Base-by-base conservation (phyloP, 768 basidiomycete genomes). In the Omphalotus guepiniiformis region DNA sequence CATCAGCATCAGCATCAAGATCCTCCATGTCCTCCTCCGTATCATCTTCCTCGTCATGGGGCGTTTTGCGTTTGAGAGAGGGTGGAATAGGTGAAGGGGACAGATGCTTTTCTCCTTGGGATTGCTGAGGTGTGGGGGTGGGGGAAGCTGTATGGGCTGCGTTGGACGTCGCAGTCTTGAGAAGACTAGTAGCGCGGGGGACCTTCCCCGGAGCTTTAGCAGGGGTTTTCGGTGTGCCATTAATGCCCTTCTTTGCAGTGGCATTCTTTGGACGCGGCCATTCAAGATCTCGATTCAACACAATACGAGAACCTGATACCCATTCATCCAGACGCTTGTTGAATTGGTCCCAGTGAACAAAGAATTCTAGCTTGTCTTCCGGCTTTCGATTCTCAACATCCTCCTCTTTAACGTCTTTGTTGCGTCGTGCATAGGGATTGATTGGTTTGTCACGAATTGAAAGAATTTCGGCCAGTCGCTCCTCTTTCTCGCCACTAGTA, bases 321-420 rank as follows among this genome's bases (percentile, higher is more conserved):
- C 96, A 99, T 46, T 96, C 96, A 62, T 99, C 96, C 32, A 98
- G 74, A 53, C 96, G 93, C 65, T 99, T 99, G 74, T 99, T 99
- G 78, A 97, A 98, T 54, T 91, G 83, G 57, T 97, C 93, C 85
- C 95, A 99, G 61, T 99, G 96, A 16, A 98, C 92, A 60, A 98
- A 99, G 73, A 83, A 98, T 65, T 98, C 94, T 64, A 81, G 79
- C 57, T 87, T 83, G 63, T 93, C 90, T 58, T 85, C 85, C 7
- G 80, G 77, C 48, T 77, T 77, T 30, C 71, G 55, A 18, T 15
- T 21, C 16, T 43, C 43, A 22, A 60, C 55, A 23, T 72, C 72
- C 32, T 76, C 73, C 36, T 79, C 74, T 32, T 71, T 70, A 12
- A 69, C 60, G 13, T 59, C 49, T 39, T 69, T 65, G 55, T 66